Conservation (phyloP, 148 eudicot genomes). For the Suaeda aralocaspica region DNA sequence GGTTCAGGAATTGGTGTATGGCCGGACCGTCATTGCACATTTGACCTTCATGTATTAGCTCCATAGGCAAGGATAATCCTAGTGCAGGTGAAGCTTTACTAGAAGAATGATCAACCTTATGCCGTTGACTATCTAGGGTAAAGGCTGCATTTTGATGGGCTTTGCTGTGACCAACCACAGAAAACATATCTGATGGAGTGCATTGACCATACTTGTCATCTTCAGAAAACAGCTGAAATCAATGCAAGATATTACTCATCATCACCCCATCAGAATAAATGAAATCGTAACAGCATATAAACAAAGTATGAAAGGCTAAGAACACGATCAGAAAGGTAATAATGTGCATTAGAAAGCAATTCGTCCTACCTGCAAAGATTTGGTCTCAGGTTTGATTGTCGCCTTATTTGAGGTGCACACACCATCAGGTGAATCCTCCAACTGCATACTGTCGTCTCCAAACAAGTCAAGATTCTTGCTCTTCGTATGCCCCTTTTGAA, state of each 20-base stretch:
- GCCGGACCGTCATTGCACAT: constrained; percentile 18
- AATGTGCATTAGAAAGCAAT: neutral
- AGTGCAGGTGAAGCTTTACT: constrained; percentile 21
- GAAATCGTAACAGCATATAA: constrained; percentile 12
- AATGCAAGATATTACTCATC: constrained; percentile 12
- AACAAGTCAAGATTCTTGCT: constrained; percentile 35
- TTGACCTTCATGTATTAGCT: constrained; percentile 22
- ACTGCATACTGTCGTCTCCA: constrained; percentile 23
- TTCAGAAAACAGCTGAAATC: constrained; percentile 43
- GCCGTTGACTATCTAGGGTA: constrained; percentile 13
- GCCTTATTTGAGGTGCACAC: constrained; percentile 16
- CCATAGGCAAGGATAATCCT: constrained; percentile 28
- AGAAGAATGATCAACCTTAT: constrained; percentile 18
- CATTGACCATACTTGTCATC: constrained; percentile 17
- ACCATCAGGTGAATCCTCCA: constrained; percentile 23
- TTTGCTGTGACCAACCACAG: constrained; percentile 15
- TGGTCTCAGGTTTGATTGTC: constrained; percentile 21
- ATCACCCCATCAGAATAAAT: constrained; percentile 9
- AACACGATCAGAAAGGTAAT: neutral
- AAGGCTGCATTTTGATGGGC: constrained; percentile 18
- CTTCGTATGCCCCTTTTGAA: constrained; percentile 20
- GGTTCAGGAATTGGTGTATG: constrained; percentile 11
- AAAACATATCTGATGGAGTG: constrained; percentile 16
- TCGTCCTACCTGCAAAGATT: constrained; percentile 46
- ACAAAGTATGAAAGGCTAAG: neutral